These are phyloP conservation scores for Fusarium nisikadoi DNA, from an alignment of 2,329 filamentous ascomycete species.

Conservation along the genomic window DNA sequence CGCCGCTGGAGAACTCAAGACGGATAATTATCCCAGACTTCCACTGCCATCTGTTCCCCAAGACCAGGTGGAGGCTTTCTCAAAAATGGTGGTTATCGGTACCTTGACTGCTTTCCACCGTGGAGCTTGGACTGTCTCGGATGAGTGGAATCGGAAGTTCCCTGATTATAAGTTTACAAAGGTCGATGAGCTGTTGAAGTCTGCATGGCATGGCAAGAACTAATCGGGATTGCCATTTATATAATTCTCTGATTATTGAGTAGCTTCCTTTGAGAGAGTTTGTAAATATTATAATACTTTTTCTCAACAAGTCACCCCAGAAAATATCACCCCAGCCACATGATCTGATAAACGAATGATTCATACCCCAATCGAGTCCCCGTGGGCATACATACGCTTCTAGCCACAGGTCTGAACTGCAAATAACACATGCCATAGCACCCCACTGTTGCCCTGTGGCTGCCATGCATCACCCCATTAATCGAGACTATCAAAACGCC, in stretches of 20 bases:
- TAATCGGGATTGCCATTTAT: not conserved
- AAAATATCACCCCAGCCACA: not conserved
- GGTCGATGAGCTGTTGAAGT: not conserved
- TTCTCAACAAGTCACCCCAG: fast-evolving
- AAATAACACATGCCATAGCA: not conserved
- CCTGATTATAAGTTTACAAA: not conserved
- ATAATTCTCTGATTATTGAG: no score
- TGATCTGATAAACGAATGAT: not conserved
- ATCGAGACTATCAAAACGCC: fast-evolving
- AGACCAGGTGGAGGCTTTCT: constrained; percentile 7
- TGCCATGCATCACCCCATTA: not conserved
- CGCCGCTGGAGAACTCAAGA: not conserved
- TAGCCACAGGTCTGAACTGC: not conserved
- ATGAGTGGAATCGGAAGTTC: not conserved
- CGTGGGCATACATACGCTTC: not conserved
- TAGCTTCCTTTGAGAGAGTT: no score
- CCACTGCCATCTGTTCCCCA: not conserved
- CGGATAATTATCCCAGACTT: not conserved
- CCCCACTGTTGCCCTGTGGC: not conserved
- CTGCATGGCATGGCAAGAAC: fast-evolving
- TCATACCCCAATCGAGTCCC: not conserved
- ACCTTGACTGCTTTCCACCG: not conserved
- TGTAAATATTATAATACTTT: not conserved
- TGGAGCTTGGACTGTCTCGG: not conserved
- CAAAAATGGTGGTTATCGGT: not conserved